phyloP scores from a whole-genome alignment of 2,329 filamentous ascomycete genomes.

The Colletotrichum sansevieriae region DNA sequence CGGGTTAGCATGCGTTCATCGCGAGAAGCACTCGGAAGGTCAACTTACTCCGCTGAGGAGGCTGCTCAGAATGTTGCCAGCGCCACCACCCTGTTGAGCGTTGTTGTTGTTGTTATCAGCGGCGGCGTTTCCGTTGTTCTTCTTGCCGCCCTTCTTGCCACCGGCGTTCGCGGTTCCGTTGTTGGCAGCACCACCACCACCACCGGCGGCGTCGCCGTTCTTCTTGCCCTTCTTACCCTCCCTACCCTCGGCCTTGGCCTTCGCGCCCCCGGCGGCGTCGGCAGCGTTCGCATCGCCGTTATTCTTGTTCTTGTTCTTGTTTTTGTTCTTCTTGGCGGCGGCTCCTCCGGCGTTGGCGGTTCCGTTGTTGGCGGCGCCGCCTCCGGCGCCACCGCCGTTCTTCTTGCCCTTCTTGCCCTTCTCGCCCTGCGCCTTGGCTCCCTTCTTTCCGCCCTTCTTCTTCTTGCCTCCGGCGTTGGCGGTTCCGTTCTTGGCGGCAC shows the following conservation, averaged over 20 bases:
- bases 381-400: slow-evolving; percentile 13
- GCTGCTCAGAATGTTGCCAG: slow-evolving; percentile 5
- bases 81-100: background rate
- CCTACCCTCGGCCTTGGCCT: background rate
- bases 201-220: background rate
- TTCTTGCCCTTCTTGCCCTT: slow-evolving; percentile 25
- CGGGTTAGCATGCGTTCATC: background rate
- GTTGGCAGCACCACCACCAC: slow-evolving; percentile 18
- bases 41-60: slow-evolving; percentile 27
- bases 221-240: background rate
- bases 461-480: slow-evolving; percentile 20
- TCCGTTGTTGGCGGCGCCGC: slow-evolving; percentile 20
- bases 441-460: background rate
- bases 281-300: background rate
- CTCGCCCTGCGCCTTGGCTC: slow-evolving; percentile 19
- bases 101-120: background rate
- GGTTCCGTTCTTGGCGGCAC: slow-evolving; percentile 36
- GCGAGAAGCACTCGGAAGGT: background rate
- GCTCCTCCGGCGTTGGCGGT: slow-evolving; percentile 17
- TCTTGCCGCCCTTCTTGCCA: background rate
- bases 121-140: background rate
- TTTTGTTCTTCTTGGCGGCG: background rate
- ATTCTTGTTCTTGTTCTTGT: background rate
- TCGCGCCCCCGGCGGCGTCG: background rate
- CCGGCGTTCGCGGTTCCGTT: slow-evolving; percentile 34